A percentile compares a stretch with the other conserved stretches of the same genome.
These are phyloP conservation scores for Ceratobasidium sp. DNA, from an alignment of 1,284 basidiomycete genomes.

Conservation along the genomic window DNA sequence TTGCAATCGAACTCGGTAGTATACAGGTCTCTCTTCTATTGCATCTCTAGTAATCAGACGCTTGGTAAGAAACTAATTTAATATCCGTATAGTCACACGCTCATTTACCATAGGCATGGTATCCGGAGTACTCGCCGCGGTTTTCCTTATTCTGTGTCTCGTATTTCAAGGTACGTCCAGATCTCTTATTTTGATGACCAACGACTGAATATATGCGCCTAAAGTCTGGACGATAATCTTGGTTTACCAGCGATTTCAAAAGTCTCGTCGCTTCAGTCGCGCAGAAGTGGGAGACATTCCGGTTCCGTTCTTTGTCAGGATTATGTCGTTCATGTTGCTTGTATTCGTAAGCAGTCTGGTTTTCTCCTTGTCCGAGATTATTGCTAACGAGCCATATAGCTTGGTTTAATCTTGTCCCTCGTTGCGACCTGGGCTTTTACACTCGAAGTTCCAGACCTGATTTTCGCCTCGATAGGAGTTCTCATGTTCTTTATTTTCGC, in stretches of 20 bases:
- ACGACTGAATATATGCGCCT: background rate
- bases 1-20: background rate
- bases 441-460: slow-evolving; percentile 29
- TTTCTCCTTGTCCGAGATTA: background rate
- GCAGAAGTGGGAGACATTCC: slow-evolving; percentile 37
- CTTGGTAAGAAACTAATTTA: background rate
- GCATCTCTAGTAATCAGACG: slow-evolving; percentile 16
- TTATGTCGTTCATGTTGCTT: slow-evolving; percentile 33
- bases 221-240: slow-evolving; percentile 24
- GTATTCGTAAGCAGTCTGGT: slow-evolving; percentile 10
- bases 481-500: slow-evolving; percentile 30
- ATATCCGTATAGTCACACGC: background rate
- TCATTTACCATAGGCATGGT: background rate
- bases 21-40: slow-evolving; percentile 28
- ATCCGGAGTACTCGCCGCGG: background rate
- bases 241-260: slow-evolving; percentile 26
- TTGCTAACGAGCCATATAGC: background rate
- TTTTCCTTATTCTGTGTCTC: slow-evolving; percentile 25
- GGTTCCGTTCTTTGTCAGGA: slow-evolving; percentile 25
- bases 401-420: slow-evolving; percentile 18
- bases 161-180: slow-evolving; percentile 8
- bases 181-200: background rate
- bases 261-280: slow-evolving; percentile 16
- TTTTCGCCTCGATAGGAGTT: slow-evolving; percentile 8
- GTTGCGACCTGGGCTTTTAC: slow-evolving; percentile 9